Conservation (phyloP, 495 filamentous ascomycete species). For the Penicillium dipodomyicola region DNA sequence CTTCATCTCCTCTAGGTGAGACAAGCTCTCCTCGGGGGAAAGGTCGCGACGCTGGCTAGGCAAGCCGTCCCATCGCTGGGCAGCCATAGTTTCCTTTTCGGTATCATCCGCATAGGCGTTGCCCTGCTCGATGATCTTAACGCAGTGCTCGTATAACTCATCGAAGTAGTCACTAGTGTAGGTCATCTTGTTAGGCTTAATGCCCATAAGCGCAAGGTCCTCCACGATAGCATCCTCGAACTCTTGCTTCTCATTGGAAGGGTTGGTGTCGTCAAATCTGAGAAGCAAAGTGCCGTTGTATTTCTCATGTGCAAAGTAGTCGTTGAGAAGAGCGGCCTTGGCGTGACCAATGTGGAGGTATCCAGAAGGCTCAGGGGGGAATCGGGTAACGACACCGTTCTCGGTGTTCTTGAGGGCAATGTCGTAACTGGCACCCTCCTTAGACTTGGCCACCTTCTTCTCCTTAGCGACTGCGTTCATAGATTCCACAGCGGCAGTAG, state of each 20-base stretch:
- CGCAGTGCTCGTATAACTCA: conserved; percentile 73
- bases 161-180: conserved; percentile 92
- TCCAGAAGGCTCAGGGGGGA: conserved; percentile 94
- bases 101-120: conserved; percentile 91
- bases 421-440: conserved; percentile 85
- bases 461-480: conserved; percentile 58
- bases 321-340: conserved; percentile 87
- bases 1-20: conserved; percentile 87
- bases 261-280: conserved; percentile 87
- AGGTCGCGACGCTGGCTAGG: conserved; percentile 72
- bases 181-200: conserved; percentile 73
- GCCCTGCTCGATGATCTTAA: conserved; percentile 76
- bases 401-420: conserved; percentile 84
- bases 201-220: conserved; percentile 81
- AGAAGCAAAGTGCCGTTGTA: conserved; percentile 81
- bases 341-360: conserved; percentile 94
- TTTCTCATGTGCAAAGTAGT: conserved; percentile 89
- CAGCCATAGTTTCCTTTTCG: conserved; percentile 77
- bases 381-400: conserved; percentile 89
- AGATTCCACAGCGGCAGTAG: conserved; percentile 47
- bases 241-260: conserved; percentile 88
- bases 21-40: conserved; percentile 76
- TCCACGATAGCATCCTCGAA: conserved; percentile 86
- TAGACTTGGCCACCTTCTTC: conserved; percentile 70
- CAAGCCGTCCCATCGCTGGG: conserved; percentile 73